Evolutionary conservation across 371 early-diverging fungal species (phyloP).

Genomic region (Lichtheimia corymbifera): DNA sequence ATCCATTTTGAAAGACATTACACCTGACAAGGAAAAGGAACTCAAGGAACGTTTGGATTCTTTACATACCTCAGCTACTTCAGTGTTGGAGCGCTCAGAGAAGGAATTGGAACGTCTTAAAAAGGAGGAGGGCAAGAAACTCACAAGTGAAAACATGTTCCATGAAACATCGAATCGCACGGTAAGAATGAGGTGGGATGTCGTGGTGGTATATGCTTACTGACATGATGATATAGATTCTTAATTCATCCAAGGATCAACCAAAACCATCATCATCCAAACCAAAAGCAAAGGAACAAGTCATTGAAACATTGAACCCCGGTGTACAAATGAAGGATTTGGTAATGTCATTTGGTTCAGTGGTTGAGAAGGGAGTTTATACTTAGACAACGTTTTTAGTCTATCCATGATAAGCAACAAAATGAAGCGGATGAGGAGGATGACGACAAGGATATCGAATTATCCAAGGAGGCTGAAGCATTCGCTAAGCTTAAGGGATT

Average conservation of each 20-base stretch:
- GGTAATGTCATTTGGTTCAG: slow-evolving; percentile 29
- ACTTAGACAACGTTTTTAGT: neutral
- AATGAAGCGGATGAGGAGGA: slow-evolving; percentile 30
- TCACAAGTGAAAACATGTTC: slow-evolving; percentile 80
- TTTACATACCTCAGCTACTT: slow-evolving; percentile 14
- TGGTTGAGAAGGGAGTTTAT: neutral
- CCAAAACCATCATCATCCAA: slow-evolving; percentile 29
- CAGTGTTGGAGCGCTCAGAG: slow-evolving; percentile 38
- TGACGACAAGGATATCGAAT: slow-evolving; percentile 62
- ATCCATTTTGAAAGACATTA: neutral
- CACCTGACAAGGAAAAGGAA: slow-evolving; percentile 14
- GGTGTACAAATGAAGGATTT: slow-evolving; percentile 48
- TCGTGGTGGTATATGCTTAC: neutral
- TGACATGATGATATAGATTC: slow-evolving; percentile 27
- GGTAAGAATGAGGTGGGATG: slow-evolving; percentile 33
- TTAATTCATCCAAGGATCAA: slow-evolving; percentile 45
- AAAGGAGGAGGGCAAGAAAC: slow-evolving; percentile 67
- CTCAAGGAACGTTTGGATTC: neutral
- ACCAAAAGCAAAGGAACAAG: slow-evolving; percentile 49
- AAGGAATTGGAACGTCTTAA: slow-evolving; percentile 59
- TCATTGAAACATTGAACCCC: slow-evolving; percentile 77
- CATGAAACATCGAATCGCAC: slow-evolving; percentile 77
- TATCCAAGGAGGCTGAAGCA: slow-evolving; percentile 59
- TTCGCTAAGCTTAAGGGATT: slow-evolving; percentile 69
- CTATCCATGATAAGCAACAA: slow-evolving; percentile 13